Conservation (phyloP, 306 rosid species). For the Sicyos edulis region DNA sequence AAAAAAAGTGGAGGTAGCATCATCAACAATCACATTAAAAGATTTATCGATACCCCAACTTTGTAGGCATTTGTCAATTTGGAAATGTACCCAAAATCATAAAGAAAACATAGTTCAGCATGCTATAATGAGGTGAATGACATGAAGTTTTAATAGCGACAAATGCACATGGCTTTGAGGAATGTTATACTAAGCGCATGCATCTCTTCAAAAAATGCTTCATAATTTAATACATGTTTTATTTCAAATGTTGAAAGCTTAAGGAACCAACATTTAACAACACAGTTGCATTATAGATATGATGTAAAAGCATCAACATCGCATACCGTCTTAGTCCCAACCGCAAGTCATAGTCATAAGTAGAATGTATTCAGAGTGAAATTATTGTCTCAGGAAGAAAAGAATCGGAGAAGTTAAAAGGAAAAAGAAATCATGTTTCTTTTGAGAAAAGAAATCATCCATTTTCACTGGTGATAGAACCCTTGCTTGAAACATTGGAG, state of each 20-base stretch:
- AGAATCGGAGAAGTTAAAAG: not conserved
- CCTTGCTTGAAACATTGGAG: constrained; percentile 8
- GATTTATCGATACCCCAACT: too few relatives aligned
- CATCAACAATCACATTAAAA: too few relatives aligned
- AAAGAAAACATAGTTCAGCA: too few relatives aligned
- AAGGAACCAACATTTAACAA: not conserved
- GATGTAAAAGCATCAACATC: not conserved
- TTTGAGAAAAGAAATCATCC: not conserved
- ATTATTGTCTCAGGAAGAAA: not conserved
- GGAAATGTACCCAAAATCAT: too few relatives aligned
- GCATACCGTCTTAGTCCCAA: not conserved
- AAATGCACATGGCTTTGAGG: too few relatives aligned
- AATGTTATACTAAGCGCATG: not conserved
- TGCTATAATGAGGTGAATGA: too few relatives aligned
- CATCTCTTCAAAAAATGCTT: constrained; percentile 14
- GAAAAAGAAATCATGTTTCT: too few relatives aligned
- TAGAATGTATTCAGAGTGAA: not conserved
- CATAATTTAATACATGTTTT: not conserved
- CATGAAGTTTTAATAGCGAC: too few relatives aligned
- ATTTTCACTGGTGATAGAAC: constrained; percentile 13
- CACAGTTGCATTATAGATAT: not conserved
- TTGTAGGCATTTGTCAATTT: too few relatives aligned
- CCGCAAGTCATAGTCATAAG: not conserved
- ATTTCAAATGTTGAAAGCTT: not conserved
- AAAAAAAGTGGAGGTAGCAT: too few relatives aligned